Evolutionary conservation across 2,329 filamentous ascomycete species (phyloP).

Genomic region (Periconia sp.): DNA sequence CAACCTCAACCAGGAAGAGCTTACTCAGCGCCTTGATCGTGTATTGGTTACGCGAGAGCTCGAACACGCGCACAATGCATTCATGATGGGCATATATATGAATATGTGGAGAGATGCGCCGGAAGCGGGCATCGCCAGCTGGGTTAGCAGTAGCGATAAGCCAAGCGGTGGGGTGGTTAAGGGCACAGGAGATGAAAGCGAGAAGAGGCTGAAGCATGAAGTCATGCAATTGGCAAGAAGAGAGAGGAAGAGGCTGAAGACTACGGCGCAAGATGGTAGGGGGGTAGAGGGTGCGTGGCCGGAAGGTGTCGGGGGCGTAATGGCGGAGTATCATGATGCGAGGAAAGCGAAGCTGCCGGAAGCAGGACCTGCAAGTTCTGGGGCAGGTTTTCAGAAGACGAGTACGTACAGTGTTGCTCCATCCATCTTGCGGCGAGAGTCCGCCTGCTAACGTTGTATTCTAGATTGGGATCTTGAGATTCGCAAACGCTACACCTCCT

Average conservation of each 20-base stretch:
- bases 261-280: conserved; percentile 52
- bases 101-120: conserved; percentile 67
- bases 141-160: conserved; percentile 75
- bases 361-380: conserved; percentile 68
- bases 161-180: conserved; percentile 70
- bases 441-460: conserved; percentile 12
- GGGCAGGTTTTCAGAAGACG: conserved; percentile 79
- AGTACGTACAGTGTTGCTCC: conserved; percentile 60
- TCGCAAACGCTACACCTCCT: conserved; percentile 67
- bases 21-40: conserved; percentile 61
- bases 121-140: conserved; percentile 67
- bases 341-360: conserved; percentile 57
- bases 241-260: conserved; percentile 65
- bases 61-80: conserved; percentile 67
- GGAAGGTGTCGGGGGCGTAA: conserved; percentile 19
- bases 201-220: conserved; percentile 68
- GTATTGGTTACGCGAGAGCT: conserved; percentile 61
- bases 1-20: conserved; percentile 67
- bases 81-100: conserved; percentile 64
- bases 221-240: conserved; percentile 67
- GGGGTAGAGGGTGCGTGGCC: conserved; percentile 13
- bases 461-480: conserved; percentile 69
- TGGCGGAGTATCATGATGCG: conserved; percentile 45
- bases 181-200: conserved; percentile 63
- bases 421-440: background rate